These are phyloP conservation scores for Synchytrium microbalum DNA, from an alignment of 371 early-diverging fungal species.

Conservation along the genomic window DNA sequence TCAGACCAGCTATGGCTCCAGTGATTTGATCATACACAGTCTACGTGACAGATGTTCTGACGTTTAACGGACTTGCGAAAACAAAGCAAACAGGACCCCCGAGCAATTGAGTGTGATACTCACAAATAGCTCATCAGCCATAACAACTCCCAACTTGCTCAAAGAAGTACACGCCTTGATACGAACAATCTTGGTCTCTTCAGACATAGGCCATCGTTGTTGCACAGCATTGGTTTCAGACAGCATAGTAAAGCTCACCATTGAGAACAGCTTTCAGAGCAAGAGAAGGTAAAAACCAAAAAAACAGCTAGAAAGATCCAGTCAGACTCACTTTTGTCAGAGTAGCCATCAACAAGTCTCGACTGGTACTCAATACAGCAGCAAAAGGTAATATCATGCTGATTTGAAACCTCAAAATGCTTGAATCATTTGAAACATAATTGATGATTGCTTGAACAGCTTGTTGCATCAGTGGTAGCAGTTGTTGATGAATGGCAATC, in stretches of 20 bases:
- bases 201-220: conserved; percentile 8
- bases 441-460: too few relatives aligned
- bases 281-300: neutral
- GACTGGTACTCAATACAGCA: conserved; percentile 7
- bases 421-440: conserved; percentile 17
- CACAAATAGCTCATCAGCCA: conserved; percentile 35
- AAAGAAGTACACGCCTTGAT: conserved; percentile 33
- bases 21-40: conserved; percentile 29
- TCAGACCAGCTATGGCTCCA: conserved; percentile 18
- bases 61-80: too few relatives aligned
- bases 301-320: neutral
- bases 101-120: too few relatives aligned
- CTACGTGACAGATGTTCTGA: conserved; percentile 1
- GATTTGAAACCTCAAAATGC: conserved; percentile 16
- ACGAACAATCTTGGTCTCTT: conserved; percentile 27
- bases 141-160: conserved; percentile 37
- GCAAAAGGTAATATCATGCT: conserved; percentile 18
- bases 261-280: conserved; percentile 15
- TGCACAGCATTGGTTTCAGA: conserved; percentile 17
- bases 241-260: conserved; percentile 18
- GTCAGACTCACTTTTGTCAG: conserved; percentile 33
- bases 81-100: too few relatives aligned
- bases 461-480: too few relatives aligned
- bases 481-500: too few relatives aligned
- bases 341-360: conserved; percentile 25